These are phyloP conservation scores for Clavispora asparagi DNA, from an alignment of 805 yeast species.

Conservation along the genomic window DNA sequence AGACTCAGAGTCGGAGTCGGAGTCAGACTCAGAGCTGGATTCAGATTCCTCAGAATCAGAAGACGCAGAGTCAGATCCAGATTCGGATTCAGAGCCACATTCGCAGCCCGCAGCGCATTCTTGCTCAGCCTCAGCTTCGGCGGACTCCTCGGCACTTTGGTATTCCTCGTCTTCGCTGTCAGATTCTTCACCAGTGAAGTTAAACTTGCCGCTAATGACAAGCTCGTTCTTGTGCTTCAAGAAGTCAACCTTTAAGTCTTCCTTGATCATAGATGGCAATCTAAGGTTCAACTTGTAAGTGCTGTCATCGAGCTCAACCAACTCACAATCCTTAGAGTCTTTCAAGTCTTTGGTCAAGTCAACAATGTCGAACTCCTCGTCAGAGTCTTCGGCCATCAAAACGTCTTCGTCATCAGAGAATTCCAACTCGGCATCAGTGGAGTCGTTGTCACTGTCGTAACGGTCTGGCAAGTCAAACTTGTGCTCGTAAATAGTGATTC, in stretches of 20 bases:
- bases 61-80: constrained; percentile 7
- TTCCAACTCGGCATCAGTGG: constrained; percentile 34
- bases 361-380: constrained; percentile 27
- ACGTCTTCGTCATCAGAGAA: constrained; percentile 23
- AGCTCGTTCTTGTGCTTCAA: constrained; percentile 38
- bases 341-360: constrained; percentile 39
- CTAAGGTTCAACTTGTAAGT: constrained; percentile 37
- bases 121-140: constrained; percentile 4
- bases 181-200: constrained; percentile 20
- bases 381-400: constrained; percentile 14
- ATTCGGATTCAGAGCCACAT: constrained; percentile 13
- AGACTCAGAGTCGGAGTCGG: constrained; percentile 8
- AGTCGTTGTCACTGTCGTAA: constrained; percentile 27
- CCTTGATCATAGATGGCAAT: constrained; percentile 37
- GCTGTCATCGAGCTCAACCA: constrained; percentile 32
- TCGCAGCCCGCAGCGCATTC: constrained; percentile 6
- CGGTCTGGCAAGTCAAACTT: constrained; percentile 35
- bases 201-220: constrained; percentile 35
- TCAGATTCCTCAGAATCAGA: not conserved
- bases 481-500: constrained; percentile 39
- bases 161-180: constrained; percentile 18
- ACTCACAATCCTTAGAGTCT: constrained; percentile 41
- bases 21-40: constrained; percentile 12
- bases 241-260: constrained; percentile 36
- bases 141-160: constrained; percentile 14